Conservation (phyloP, 2,329 filamentous ascomycete species). For the Hymenoscyphus occultus region DNA sequence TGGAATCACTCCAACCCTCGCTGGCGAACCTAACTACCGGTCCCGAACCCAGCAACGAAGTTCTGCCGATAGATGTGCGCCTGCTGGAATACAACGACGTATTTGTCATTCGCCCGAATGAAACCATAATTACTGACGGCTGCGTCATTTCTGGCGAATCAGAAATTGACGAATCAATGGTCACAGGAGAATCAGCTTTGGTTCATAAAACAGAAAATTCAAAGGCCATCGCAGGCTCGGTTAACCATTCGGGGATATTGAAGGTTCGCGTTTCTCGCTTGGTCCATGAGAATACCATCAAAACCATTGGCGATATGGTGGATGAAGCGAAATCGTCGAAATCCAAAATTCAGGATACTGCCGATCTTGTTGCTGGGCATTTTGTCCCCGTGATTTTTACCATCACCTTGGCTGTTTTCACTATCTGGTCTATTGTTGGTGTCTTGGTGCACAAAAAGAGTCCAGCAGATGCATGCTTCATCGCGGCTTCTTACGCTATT, state of each 20-base stretch:
- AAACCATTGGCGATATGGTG: constrained; percentile 65
- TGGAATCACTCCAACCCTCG: constrained; percentile 55
- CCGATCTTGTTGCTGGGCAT: constrained; percentile 63
- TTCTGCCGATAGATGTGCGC: constrained; percentile 56
- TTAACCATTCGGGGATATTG: constrained; percentile 64
- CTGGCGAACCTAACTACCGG: constrained; percentile 51
- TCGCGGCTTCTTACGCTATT: constrained; percentile 69
- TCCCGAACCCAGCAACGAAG: constrained; percentile 37
- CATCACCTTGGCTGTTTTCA: constrained; percentile 57
- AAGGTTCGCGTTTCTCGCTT: constrained; percentile 58
- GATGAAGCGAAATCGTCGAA: constrained; percentile 68
- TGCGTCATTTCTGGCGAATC: constrained; percentile 58
- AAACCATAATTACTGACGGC: constrained; percentile 65
- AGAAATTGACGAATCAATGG: constrained; percentile 73
- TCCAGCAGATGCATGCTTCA: constrained; percentile 51
- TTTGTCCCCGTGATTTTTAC: constrained; percentile 65
- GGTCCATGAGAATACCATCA: constrained; percentile 71
- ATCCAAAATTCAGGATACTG: constrained; percentile 64
- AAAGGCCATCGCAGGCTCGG: constrained; percentile 62
- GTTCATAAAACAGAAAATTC: constrained; percentile 56
- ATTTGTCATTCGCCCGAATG: constrained; percentile 61
- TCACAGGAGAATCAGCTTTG: constrained; percentile 67
- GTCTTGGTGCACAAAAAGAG: constrained; percentile 39
- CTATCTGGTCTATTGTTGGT: constrained; percentile 62
- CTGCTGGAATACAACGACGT: constrained; percentile 70